These are phyloP conservation scores for Parmelia sp. DNA, from an alignment of 495 filamentous ascomycete species.

Conservation along the genomic window DNA sequence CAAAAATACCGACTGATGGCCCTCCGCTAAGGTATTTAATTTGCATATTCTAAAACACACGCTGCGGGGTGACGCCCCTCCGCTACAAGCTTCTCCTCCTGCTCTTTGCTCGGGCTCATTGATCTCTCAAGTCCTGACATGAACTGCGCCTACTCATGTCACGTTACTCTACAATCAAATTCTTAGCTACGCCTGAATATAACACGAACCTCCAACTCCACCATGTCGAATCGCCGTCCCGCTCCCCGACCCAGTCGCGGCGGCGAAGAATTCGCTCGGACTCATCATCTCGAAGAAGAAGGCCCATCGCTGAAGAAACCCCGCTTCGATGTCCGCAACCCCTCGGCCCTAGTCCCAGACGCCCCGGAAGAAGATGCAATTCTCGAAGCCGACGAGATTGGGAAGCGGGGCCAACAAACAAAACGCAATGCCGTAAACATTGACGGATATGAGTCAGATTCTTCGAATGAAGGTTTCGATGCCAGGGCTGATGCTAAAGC, in stretches of 20 bases:
- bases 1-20: too few species aligned
- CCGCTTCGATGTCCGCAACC: constrained; percentile 92
- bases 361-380: constrained; percentile 72
- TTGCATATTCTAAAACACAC: too few species aligned
- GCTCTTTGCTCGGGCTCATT: background rate
- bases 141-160: background rate
- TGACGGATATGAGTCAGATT: constrained; percentile 94
- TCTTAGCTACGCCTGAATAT: background rate
- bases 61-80: too few species aligned
- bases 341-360: constrained; percentile 76
- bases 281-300: constrained; percentile 53
- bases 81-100: too few species aligned
- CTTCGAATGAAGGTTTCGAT: constrained; percentile 84
- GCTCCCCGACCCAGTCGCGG: constrained; percentile 75
- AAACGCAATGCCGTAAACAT: constrained; percentile 92
- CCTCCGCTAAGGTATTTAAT: too few species aligned
- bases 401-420: constrained; percentile 63
- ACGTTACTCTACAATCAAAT: background rate
- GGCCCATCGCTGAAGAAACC: constrained; percentile 67
- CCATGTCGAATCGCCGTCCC: constrained; percentile 36
- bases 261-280: constrained; percentile 70
- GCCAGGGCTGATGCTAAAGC: constrained; percentile 56
- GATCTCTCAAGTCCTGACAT: background rate
- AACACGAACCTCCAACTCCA: background rate
- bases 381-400: constrained; percentile 88